Evolutionary conservation across 106 monocot genomes (phyloP).

Genomic region (Gastrodia elata): DNA sequence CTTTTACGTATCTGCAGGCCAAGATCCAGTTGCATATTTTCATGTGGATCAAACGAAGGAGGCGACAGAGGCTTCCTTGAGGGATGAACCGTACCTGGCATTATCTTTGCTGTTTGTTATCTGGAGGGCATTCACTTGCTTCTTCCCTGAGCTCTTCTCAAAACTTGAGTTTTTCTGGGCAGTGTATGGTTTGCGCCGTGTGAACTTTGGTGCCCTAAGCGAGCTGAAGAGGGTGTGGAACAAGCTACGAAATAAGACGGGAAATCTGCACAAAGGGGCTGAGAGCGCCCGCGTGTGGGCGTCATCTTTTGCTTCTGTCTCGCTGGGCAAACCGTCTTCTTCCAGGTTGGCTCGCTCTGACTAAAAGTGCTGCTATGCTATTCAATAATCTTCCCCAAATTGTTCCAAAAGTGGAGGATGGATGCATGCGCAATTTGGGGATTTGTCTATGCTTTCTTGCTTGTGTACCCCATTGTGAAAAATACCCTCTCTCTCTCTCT

Average conservation of each 20-base stretch:
- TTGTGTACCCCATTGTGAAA: too few relatives aligned
- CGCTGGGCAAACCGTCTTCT: constrained; percentile 52
- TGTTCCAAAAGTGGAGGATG: too few relatives aligned
- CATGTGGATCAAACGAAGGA: constrained; percentile 14
- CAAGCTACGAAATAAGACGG: constrained; percentile 59
- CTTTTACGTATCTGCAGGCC: constrained; percentile 22
- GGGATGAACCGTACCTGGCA: constrained; percentile 43
- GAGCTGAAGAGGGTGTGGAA: constrained; percentile 59
- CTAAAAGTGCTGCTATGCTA: neutral
- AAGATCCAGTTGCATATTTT: constrained; percentile 49
- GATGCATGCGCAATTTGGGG: too few relatives aligned
- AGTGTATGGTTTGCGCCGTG: constrained; percentile 13
- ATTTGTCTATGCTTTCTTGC: too few relatives aligned
- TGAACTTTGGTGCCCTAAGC: constrained; percentile 40
- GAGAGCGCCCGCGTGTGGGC: constrained; percentile 77
- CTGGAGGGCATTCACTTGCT: constrained; percentile 25
- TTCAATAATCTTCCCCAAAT: too few relatives aligned
- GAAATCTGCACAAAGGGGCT: constrained; percentile 64
- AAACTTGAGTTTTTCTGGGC: constrained; percentile 26
- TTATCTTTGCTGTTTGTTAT: constrained; percentile 44
- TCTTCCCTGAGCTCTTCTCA: constrained; percentile 33
- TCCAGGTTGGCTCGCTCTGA: constrained; percentile 9
- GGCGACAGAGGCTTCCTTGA: constrained; percentile 6
- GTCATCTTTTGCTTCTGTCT: constrained; percentile 75
- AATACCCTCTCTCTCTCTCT: too few relatives aligned